Percentiles rank a stretch among this genome's conserved stretches.
phyloP scores from a whole-genome alignment of 768 basidiomycete species.

The Phaffia australis region DNA sequence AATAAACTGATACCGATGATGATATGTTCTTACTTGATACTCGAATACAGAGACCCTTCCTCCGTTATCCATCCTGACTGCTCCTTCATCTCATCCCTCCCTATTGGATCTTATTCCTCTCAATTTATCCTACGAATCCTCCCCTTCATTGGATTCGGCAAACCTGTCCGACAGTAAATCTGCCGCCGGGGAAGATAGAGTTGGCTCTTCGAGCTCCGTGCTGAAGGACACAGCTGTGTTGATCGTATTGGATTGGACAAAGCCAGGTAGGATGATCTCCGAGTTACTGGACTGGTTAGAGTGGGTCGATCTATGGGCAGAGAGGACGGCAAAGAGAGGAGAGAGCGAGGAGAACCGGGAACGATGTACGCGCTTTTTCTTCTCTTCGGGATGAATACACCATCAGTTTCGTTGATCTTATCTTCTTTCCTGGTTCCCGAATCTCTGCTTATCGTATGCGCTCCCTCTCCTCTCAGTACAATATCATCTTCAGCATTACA shows the following conservation, averaged over 20 bases:
- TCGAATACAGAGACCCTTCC: slow-evolving; percentile 8
- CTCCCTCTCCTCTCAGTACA: slow-evolving; percentile 50
- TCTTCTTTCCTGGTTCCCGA: slow-evolving; percentile 9
- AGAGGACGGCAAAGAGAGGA: slow-evolving; percentile 38
- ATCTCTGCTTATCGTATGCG: slow-evolving; percentile 6
- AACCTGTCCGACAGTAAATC: slow-evolving; percentile 29
- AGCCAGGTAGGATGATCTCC: slow-evolving; percentile 72
- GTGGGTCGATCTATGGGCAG: slow-evolving; percentile 75
- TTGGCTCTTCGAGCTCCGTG: slow-evolving; percentile 1
- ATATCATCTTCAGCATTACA: slow-evolving; percentile 77
- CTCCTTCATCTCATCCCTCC: slow-evolving; percentile 63
- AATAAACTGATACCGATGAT: neutral
- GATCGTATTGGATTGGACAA: slow-evolving; percentile 89
- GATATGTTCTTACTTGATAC: neutral
- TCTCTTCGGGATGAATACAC: neutral
- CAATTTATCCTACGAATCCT: slow-evolving; percentile 54
- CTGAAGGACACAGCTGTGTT: slow-evolving; percentile 45
- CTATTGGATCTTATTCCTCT: slow-evolving; percentile 64
- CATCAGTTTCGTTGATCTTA: too few relatives aligned
- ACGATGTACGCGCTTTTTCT: slow-evolving; percentile 49
- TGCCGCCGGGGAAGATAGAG: neutral
- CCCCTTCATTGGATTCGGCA: slow-evolving; percentile 46
- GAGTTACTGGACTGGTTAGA: slow-evolving; percentile 73
- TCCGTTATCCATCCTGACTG: slow-evolving; percentile 70
- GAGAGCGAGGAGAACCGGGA: slow-evolving; percentile 63